Percentiles rank a stretch among this genome's conserved stretches.
Conservation (phyloP, 2,329 filamentous ascomycete genomes). For the Ophiosphaerella korrae region DNA sequence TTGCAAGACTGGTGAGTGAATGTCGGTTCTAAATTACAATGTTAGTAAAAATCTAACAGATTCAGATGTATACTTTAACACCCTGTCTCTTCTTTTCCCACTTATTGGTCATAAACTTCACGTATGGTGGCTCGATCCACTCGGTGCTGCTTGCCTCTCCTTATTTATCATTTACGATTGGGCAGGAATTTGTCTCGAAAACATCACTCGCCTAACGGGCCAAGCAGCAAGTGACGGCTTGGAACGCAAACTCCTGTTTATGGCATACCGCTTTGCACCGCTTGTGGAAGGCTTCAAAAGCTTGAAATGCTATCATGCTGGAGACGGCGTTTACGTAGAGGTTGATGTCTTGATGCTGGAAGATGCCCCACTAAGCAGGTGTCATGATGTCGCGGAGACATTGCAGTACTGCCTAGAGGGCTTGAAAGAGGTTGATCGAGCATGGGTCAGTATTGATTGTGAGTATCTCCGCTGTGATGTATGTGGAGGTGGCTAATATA, state of each 20-base stretch:
- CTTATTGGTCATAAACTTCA: slow-evolving; percentile 63
- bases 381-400: slow-evolving; percentile 67
- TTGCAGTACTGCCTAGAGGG: slow-evolving; percentile 67
- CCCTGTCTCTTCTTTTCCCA: slow-evolving; percentile 66
- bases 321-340: slow-evolving; percentile 68
- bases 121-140: slow-evolving; percentile 71
- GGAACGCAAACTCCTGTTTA: slow-evolving; percentile 63
- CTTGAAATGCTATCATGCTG: slow-evolving; percentile 64
- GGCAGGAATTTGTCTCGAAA: slow-evolving; percentile 65
- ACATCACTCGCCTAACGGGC: slow-evolving; percentile 64
- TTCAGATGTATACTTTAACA: slow-evolving; percentile 66
- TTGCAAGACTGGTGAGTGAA: slow-evolving; percentile 52
- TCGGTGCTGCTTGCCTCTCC: slow-evolving; percentile 66
- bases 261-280: slow-evolving; percentile 63
- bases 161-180: slow-evolving; percentile 73
- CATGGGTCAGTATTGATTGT: slow-evolving; percentile 60
- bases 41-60: neutral
- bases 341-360: slow-evolving; percentile 64
- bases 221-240: slow-evolving; percentile 59
- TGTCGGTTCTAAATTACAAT: too few species aligned
- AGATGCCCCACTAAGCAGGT: slow-evolving; percentile 56
- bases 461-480: slow-evolving; percentile 22
- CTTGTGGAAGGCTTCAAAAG: slow-evolving; percentile 61
- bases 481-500: slow-evolving; percentile 7
- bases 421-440: slow-evolving; percentile 57